phyloP scores from a whole-genome alignment of 2,329 filamentous ascomycete genomes.

The Talaromyces verruculosus region DNA sequence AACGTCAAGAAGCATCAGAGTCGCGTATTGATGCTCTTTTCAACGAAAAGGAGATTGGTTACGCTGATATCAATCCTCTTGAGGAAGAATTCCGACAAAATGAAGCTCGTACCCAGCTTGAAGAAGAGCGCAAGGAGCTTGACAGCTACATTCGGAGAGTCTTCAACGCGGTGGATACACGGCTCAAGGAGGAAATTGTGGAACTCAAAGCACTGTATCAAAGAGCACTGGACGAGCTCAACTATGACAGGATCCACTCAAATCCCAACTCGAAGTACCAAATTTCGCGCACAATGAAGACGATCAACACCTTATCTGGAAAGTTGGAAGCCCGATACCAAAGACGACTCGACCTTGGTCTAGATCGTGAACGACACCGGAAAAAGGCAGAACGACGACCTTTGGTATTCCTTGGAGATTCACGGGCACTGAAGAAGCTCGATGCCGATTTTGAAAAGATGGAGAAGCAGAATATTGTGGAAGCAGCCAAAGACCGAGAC shows the following conservation, averaged over 20 bases:
- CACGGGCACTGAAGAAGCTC: constrained; percentile 51
- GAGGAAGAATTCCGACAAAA: constrained; percentile 57
- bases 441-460: constrained; percentile 52
- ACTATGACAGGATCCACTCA: constrained; percentile 39
- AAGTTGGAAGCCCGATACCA: constrained; percentile 53
- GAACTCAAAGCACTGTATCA: constrained; percentile 50
- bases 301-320: constrained; percentile 48
- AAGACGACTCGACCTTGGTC: constrained; percentile 50
- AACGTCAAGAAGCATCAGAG: constrained; percentile 54
- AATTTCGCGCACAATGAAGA: constrained; percentile 46
- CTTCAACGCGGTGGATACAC: constrained; percentile 52
- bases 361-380: constrained; percentile 56
- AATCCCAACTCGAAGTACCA: constrained; percentile 35
- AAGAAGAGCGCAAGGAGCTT: constrained; percentile 55
- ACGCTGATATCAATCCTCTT: constrained; percentile 56
- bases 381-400: constrained; percentile 56
- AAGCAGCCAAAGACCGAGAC: constrained; percentile 52
- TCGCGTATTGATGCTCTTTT: constrained; percentile 55
- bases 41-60: constrained; percentile 58
- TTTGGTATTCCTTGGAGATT: constrained; percentile 54
- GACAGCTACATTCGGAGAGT: constrained; percentile 52
- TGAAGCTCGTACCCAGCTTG: constrained; percentile 53
- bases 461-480: constrained; percentile 52
- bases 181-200: constrained; percentile 52
- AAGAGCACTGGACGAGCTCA: constrained; percentile 44